These are phyloP conservation scores for Trypanosomatidae sp. DNA, from an alignment of 208 protist species.

Conservation along the genomic window DNA sequence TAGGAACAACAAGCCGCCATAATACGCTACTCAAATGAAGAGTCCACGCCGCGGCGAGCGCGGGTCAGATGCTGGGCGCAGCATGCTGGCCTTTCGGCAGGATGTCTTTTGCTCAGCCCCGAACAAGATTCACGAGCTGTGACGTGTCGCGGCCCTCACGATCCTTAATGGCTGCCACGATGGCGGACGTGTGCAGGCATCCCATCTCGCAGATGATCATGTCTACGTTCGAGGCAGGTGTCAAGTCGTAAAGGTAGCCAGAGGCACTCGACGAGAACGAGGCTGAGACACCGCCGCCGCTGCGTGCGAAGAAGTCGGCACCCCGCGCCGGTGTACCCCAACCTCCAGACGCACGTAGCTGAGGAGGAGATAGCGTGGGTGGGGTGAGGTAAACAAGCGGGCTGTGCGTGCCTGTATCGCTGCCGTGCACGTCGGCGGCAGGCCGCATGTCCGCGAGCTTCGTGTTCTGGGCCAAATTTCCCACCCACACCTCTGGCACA, in stretches of 20 bases:
- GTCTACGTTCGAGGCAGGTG: slow-evolving; percentile 71
- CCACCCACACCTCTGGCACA: slow-evolving; percentile 94
- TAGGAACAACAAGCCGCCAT: background rate
- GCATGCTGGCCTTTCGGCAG: background rate
- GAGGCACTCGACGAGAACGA: slow-evolving; percentile 34
- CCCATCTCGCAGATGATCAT: slow-evolving; percentile 90
- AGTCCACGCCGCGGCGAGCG: background rate
- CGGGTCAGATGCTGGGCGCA: background rate
- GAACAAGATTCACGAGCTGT: slow-evolving; percentile 28
- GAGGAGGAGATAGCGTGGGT: slow-evolving; percentile 20
- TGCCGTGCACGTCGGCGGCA: slow-evolving; percentile 14
- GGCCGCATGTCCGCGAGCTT: slow-evolving; percentile 58
- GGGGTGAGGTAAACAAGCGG: slow-evolving; percentile 21
- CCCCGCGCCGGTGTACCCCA: slow-evolving; percentile 23
- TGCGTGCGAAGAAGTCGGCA: background rate
- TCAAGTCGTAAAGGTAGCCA: slow-evolving; percentile 83
- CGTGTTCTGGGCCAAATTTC: slow-evolving; percentile 96
- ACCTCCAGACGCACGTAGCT: slow-evolving; percentile 15
- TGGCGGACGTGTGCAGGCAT: slow-evolving; percentile 76
- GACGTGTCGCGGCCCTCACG: slow-evolving; percentile 52
- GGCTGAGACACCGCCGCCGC: background rate
- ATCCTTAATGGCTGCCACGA: slow-evolving; percentile 69
- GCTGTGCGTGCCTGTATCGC: slow-evolving; percentile 18
- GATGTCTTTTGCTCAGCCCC: background rate
- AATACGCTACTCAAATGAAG: background rate